Conservation (phyloP, 164 flowering plant species). For the Buxus sempervirens region DNA sequence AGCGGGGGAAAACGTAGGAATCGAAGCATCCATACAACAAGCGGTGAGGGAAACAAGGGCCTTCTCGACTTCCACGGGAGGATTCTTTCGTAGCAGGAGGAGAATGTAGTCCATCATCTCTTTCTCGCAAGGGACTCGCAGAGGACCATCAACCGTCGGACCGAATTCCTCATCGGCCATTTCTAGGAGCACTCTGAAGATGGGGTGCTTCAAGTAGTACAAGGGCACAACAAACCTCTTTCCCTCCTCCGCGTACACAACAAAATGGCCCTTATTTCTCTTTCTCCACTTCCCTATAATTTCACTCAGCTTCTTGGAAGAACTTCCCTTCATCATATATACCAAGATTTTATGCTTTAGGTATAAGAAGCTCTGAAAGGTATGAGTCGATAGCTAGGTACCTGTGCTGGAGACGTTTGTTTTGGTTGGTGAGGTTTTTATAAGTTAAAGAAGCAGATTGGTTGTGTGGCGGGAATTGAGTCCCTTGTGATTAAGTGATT, state of each 20-base stretch:
- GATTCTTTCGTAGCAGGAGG: conserved; percentile 26
- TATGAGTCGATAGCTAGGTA: conserved; percentile 1
- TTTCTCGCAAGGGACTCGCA: conserved; percentile 43
- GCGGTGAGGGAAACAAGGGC: conserved; percentile 21
- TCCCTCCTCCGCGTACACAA: conserved; percentile 39
- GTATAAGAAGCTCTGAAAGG: background rate
- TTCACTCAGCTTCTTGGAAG: conserved; percentile 30
- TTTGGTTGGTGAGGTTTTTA: conserved; percentile 7
- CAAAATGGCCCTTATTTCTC: conserved; percentile 37
- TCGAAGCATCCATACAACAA: conserved; percentile 13
- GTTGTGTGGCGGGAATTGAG: conserved; percentile 24
- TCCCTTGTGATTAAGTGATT: conserved; percentile 11
- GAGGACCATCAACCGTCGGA: conserved; percentile 29
- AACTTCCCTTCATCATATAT: conserved; percentile 15
- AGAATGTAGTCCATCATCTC: conserved; percentile 38
- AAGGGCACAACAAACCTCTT: conserved; percentile 41
- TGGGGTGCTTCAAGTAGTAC: conserved; percentile 37
- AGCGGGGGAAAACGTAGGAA: background rate
- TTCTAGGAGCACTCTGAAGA: conserved; percentile 37
- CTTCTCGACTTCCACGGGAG: conserved; percentile 22
- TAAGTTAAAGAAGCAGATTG: too few relatives aligned
- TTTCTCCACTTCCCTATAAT: conserved; percentile 33
- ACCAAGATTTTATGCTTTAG: too few relatives aligned
- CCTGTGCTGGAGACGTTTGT: background rate
- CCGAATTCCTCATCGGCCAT: conserved; percentile 56